Percentiles rank a stretch among this genome's conserved stretches.
Conservation (phyloP, 371 early-diverging fungal genomes). For the Batrachochytrium dendrobatidis region DNA sequence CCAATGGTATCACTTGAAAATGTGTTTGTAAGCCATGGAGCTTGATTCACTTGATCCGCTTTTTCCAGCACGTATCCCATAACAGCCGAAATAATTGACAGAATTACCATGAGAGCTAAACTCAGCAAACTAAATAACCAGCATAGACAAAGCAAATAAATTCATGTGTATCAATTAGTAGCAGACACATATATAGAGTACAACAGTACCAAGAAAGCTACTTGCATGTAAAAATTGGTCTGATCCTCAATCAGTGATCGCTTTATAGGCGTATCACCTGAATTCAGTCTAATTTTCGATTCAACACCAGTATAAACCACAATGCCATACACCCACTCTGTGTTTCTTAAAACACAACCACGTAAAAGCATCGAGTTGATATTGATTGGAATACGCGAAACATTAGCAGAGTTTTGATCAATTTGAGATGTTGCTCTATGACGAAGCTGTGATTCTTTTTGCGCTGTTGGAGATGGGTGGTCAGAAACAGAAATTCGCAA, state of each 20-base stretch:
- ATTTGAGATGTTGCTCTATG: too few species aligned
- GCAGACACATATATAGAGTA: slow-evolving; percentile 3
- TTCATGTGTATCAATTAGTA: not conserved
- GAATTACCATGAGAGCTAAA: slow-evolving; percentile 25
- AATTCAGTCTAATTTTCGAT: slow-evolving; percentile 86
- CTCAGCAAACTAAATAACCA: slow-evolving; percentile 10
- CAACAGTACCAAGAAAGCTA: not conserved
- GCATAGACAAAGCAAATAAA: not conserved
- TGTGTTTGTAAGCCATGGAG: not conserved
- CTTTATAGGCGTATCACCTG: slow-evolving; percentile 87
- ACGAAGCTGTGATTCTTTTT: too few species aligned
- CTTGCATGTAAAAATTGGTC: slow-evolving; percentile 79
- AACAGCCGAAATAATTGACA: slow-evolving; percentile 13
- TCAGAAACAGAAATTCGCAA: too few species aligned
- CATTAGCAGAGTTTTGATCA: too few species aligned
- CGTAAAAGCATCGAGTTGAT: slow-evolving; percentile 79
- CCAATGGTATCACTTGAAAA: not conserved
- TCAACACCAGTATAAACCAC: slow-evolving; percentile 82
- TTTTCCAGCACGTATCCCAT: not conserved
- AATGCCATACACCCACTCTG: slow-evolving; percentile 73
- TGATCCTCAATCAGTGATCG: slow-evolving; percentile 84
- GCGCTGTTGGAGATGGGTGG: too few species aligned
- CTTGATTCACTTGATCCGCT: not conserved
- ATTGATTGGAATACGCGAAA: slow-evolving; percentile 57
- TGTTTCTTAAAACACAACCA: slow-evolving; percentile 89